Percentiles rank a stretch among this genome's conserved stretches.
Evolutionary conservation across 352 stramenopile genomes (phyloP).

Genomic region (Phytophthora lateralis): DNA sequence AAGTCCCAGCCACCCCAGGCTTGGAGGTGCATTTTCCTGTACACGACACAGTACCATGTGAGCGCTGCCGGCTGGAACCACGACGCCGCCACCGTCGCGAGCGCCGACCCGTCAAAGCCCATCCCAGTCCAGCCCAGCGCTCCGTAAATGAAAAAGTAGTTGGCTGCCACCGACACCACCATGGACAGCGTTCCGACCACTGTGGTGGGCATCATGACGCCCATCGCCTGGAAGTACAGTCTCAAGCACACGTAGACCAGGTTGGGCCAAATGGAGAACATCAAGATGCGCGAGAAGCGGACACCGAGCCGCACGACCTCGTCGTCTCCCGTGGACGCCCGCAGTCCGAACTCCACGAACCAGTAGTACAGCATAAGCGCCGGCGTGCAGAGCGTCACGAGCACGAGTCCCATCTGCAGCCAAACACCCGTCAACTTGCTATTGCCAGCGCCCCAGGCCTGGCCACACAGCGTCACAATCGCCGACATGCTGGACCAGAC

Average conservation of each 20-base stretch:
- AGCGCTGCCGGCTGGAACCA: constrained; percentile 31
- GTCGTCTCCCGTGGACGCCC: constrained; percentile 25
- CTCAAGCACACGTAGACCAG: constrained; percentile 32
- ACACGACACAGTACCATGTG: constrained; percentile 34
- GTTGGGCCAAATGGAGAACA: constrained; percentile 39
- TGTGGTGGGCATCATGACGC: constrained; percentile 36
- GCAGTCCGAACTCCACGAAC: constrained; percentile 31
- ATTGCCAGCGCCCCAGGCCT: constrained; percentile 72
- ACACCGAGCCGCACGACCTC: constrained; percentile 30
- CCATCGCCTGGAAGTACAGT: constrained; percentile 39
- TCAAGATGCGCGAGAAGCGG: constrained; percentile 33
- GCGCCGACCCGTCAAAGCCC: constrained; percentile 29
- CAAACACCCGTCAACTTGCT: constrained; percentile 62
- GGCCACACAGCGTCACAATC: constrained; percentile 75
- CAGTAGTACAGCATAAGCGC: constrained; percentile 37
- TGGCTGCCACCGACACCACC: constrained; percentile 25
- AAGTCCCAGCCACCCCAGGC: constrained; percentile 34
- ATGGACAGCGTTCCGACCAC: constrained; percentile 34
- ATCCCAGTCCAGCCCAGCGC: constrained; percentile 24
- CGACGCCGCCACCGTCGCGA: constrained; percentile 28
- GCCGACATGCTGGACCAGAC: constrained; percentile 73
- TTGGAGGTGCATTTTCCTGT: constrained; percentile 35
- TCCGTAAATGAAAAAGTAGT: constrained; percentile 38
- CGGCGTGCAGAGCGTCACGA: constrained; percentile 30
- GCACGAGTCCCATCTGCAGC: constrained; percentile 65